These are phyloP conservation scores for Pezicula radicicola DNA, from an alignment of 2,329 filamentous ascomycete species.

Conservation along the genomic window DNA sequence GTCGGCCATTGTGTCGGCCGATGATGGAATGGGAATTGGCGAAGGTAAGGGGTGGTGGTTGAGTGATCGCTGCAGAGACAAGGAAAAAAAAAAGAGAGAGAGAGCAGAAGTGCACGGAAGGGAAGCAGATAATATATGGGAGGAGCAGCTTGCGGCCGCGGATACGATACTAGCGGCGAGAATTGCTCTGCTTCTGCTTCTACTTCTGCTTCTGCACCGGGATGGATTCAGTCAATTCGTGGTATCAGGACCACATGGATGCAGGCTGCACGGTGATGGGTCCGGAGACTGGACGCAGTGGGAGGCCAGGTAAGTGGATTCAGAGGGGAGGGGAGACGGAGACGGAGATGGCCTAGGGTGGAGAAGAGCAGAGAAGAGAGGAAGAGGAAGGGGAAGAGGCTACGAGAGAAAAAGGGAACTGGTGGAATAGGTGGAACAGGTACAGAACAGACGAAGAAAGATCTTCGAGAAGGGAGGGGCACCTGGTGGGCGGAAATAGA, in stretches of 20 bases:
- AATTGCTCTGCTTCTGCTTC: background rate
- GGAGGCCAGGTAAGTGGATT: background rate
- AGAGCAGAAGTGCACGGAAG: background rate
- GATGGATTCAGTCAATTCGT: background rate
- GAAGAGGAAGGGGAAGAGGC: too few species aligned
- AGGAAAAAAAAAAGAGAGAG: background rate
- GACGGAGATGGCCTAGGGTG: too few species aligned
- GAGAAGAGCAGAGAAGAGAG: too few species aligned
- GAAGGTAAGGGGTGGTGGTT: background rate
- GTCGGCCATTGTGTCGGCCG: constrained; percentile 17
- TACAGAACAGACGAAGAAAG: too few species aligned
- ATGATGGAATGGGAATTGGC: background rate
- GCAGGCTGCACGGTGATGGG: background rate
- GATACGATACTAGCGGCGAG: too few species aligned
- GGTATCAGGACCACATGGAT: background rate
- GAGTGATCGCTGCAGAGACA: background rate
- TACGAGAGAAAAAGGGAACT: too few species aligned
- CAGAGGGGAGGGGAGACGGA: background rate
- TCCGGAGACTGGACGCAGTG: background rate
- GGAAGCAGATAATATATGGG: background rate
- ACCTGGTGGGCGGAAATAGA: too few species aligned
- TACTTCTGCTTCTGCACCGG: background rate
- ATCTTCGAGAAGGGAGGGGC: too few species aligned
- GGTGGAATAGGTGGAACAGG: too few species aligned
- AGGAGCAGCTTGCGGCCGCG: background rate